Base-by-base conservation (phyloP, 345 rosid species). In the Rhodomyrtus tomentosa region DNA sequence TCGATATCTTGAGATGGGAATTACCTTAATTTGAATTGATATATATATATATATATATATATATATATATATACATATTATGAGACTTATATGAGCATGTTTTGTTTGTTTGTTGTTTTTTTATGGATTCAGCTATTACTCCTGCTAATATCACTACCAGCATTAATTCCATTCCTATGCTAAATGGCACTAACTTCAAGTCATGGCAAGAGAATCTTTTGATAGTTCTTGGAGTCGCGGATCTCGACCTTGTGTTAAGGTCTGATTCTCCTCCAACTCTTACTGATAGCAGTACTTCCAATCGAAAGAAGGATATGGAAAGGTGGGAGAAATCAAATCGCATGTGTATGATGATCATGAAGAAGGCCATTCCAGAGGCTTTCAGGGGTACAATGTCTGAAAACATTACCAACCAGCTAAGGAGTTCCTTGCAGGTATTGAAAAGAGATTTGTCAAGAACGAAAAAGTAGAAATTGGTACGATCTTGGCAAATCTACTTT, bases 361-460 rank as follows among this genome's bases (percentile, higher is more conserved):
- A 82, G 73, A 21, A 50, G 3, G 16, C 62, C 25, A 55, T 55
- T 50, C 73, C 50, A 36, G 13, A 82, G 38, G 24, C 12, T 2
- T 82, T 32, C 18, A 1, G 20, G 49, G 29, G 50, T 22, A 48
- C 27, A 20, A 16, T 82, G 29, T 54, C 36, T 4, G 42, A 82
- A 32, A 55, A 82, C 72, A 54, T 40, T 29, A 27, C 54, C 15
- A 27, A n/a, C n/a, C 12, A 4, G 48, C 81, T 50, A 85, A 82
- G 22, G 80, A 55, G n/a, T 85, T 85, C 59, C 38, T 81, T 56
- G 13, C 50, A 10, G 81, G 80, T 11, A 56, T 49, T 80, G 83
- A 83, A 27, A 83, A 83, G 81, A 42, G 83, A n/a, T 86, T 86
- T 80, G 83, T 25, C 24, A 80, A 79, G 83, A 86, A 79, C 55